A percentile compares a stretch with the other conserved stretches of the same genome.
Evolutionary conservation across 2,329 filamentous ascomycete species (phyloP).

Genomic region (Fonsecaea nubica): DNA sequence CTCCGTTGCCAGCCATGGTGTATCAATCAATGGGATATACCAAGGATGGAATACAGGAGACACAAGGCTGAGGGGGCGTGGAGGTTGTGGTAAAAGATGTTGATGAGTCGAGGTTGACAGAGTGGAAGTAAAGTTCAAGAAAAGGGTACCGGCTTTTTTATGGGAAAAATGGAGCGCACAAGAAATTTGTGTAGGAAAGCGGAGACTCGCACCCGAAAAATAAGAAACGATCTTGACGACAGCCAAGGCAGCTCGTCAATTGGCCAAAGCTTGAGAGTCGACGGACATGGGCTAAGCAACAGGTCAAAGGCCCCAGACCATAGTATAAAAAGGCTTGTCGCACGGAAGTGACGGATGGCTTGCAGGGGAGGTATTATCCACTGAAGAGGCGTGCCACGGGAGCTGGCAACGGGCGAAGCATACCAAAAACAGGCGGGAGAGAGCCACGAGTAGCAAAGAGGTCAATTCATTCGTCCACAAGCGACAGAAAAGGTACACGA

Average conservation of each 20-base stretch:
- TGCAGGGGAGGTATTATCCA: constrained; percentile 9
- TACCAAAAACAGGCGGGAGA: constrained; percentile 27
- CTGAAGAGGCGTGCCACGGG: background rate
- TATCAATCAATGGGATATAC: constrained; percentile 7
- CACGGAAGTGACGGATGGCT: constrained; percentile 28
- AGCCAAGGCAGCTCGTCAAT: constrained; percentile 25
- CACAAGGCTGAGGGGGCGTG: background rate
- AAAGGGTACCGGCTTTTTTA: constrained; percentile 8
- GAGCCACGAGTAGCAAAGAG: constrained; percentile 28
- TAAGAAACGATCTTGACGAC: constrained; percentile 24
- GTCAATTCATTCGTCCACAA: constrained; percentile 31
- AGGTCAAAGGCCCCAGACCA: background rate
- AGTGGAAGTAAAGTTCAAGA: background rate
- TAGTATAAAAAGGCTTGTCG: constrained; percentile 34
- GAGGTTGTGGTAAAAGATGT: background rate
- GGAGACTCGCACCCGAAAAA: constrained; percentile 19
- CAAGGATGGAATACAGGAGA: constrained; percentile 5
- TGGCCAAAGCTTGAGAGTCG: constrained; percentile 14
- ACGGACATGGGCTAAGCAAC: constrained; percentile 24
- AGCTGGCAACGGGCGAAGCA: constrained; percentile 14
- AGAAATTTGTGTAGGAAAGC: constrained; percentile 15
- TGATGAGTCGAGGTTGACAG: background rate
- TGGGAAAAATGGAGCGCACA: constrained; percentile 4
- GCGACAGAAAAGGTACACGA: constrained; percentile 15
- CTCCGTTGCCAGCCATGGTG: constrained; percentile 29